Evolutionary conservation across 768 basidiomycete species (phyloP).

Genomic region (Brasilioporus rufonigricans): DNA sequence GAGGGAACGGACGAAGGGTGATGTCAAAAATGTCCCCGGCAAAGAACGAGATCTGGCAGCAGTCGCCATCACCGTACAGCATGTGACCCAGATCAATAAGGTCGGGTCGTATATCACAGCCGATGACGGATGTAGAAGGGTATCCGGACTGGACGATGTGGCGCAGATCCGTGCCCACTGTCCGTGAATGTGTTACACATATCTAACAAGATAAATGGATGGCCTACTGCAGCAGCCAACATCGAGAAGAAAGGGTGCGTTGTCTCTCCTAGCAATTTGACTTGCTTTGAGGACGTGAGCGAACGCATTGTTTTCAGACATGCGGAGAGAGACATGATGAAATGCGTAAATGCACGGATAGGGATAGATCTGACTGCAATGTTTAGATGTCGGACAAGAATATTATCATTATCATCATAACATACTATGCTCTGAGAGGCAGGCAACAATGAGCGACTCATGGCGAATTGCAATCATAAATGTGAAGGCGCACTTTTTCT

Average conservation of each 20-base stretch:
- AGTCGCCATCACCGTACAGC: neutral
- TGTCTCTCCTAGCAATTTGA: neutral
- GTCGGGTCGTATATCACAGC: neutral
- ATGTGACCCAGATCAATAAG: neutral
- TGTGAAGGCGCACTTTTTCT: neutral
- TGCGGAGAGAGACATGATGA: neutral
- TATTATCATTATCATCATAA: neutral
- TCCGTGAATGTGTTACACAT: neutral
- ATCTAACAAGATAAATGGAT: neutral
- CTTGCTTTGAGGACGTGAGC: neutral
- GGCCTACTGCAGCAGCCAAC: constrained; percentile 8
- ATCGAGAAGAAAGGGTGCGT: neutral
- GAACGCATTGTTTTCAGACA: neutral
- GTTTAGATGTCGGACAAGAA: neutral
- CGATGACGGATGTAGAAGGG: neutral
- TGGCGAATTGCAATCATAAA: neutral
- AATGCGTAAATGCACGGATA: neutral
- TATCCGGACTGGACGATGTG: neutral
- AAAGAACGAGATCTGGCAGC: neutral
- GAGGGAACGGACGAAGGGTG: neutral
- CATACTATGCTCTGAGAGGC: neutral
- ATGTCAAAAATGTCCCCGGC: neutral
- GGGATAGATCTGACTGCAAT: neutral
- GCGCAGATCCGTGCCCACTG: neutral
- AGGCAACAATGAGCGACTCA: neutral